phyloP scores from a whole-genome alignment of 768 basidiomycete genomes.

The Collybia nuda region DNA sequence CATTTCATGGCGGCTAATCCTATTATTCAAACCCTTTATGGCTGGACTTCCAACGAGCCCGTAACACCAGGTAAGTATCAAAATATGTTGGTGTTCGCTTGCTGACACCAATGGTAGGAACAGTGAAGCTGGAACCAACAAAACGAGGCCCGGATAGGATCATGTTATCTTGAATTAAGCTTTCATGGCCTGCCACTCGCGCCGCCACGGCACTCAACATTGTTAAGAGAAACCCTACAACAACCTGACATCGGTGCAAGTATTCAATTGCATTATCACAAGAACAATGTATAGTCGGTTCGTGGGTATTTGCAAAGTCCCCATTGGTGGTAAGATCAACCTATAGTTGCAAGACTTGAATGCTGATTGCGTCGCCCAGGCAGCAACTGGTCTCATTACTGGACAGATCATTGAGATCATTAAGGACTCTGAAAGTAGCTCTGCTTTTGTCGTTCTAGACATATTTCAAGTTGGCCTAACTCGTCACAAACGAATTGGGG shows the following conservation, averaged over 20 bases:
- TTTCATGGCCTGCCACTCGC: conserved; percentile 10
- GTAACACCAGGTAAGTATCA: too few relatives aligned
- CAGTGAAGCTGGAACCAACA: conserved; percentile 8
- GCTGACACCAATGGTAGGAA: too few relatives aligned
- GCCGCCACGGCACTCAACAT: conserved; percentile 14
- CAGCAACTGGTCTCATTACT: conserved; percentile 7
- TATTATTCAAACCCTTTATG: conserved; percentile 15
- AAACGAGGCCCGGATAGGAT: conserved; percentile 2
- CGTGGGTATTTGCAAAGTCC: conserved; percentile 23
- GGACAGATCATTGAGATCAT: conserved; percentile 20
- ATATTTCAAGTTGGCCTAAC: conserved; percentile 13
- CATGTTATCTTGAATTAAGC: background rate
- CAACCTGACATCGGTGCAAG: conserved; percentile 12
- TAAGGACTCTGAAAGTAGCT: background rate
- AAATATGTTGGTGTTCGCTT: too few relatives aligned
- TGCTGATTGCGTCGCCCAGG: background rate
- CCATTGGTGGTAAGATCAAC: conserved; percentile 9
- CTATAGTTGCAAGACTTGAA: too few relatives aligned
- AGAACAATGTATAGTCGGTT: conserved; percentile 18
- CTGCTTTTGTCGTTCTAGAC: conserved; percentile 12
- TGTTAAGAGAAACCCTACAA: background rate
- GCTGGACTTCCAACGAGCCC: conserved; percentile 13
- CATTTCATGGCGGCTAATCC: conserved; percentile 14
- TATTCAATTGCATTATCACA: conserved; percentile 13
- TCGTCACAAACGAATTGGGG: conserved; percentile 17